Evolutionary conservation across 306 rosid genomes (phyloP), one percentile per base, ranked within the genome.

Genomic region (Dryas drummondii): DNA sequence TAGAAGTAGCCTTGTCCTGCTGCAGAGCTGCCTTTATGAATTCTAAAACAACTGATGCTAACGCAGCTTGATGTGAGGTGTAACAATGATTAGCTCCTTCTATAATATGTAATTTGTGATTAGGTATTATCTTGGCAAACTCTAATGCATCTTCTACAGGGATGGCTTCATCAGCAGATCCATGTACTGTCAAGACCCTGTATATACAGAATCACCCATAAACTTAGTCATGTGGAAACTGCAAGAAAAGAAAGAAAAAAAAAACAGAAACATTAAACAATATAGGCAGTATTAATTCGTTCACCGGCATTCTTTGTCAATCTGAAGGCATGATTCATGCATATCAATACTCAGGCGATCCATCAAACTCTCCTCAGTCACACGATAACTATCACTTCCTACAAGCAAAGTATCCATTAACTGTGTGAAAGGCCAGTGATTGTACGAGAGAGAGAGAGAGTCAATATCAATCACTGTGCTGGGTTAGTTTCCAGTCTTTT

Each of bases 131-230:
- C 84, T 93, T 89, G 55, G 88, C 86, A 58, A 93, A 89, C 80
- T 86, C 92, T 4, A 51, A 65, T 14, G 97, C 93, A 64, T 91
- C 96, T 75, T 74, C 81, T 57, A 81, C 87, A 0, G 92, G 93
- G 68, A 91, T 80, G 55, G 14, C 5, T 54, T 76, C 50, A 65
- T 89, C 97, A 6, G 75, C 84, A 32, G 85, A 72, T 82, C 97
- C 97, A 79, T 93, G 98, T 69, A 89, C 78, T 27, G 92, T 89
- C 8, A 91, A 69, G 51, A 93, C 78, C 97, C 97, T 93, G 87
- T 51, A 62, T 55, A 71, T 42, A 54, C 51, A 73, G 41, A 16
- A 62, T 55, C 3, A 58, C 40, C 19, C 7, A 76, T 42, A 70
- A 70, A 75, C 71, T 70, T 40, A 55, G 32, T 53, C 58, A 40